phyloP scores from a whole-genome alignment of 2,329 filamentous ascomycete species.

The Claviceps citrina region DNA sequence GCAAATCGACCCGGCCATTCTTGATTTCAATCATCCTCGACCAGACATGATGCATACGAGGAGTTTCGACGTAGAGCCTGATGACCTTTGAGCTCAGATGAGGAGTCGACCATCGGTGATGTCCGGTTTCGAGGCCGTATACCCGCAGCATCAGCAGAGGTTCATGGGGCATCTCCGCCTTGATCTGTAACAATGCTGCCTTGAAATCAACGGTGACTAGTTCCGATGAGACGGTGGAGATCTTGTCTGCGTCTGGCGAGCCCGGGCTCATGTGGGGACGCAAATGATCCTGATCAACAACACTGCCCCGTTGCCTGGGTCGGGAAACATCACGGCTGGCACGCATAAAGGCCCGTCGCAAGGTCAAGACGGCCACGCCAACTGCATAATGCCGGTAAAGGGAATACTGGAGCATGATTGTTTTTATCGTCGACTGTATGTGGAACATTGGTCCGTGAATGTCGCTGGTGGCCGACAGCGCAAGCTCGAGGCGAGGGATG shows the following conservation, averaged over 20 bases:
- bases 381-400: conserved; percentile 85
- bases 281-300: conserved; percentile 12
- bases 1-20: conserved; percentile 61
- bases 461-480: conserved; percentile 73
- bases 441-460: conserved; percentile 78
- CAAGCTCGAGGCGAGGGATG: conserved; percentile 74
- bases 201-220: conserved; percentile 71
- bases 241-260: conserved; percentile 16
- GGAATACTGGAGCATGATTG: conserved; percentile 74
- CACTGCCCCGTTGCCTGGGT: conserved; percentile 17
- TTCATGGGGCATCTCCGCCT: conserved; percentile 74
- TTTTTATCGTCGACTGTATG: conserved; percentile 65
- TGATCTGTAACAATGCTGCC: conserved; percentile 68
- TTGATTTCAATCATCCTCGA: conserved; percentile 75
- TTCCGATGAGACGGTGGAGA: conserved; percentile 34
- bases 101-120: conserved; percentile 75
- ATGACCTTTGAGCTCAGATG: conserved; percentile 64
- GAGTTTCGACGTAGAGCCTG: conserved; percentile 76
- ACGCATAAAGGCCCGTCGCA: conserved; percentile 53
- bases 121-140: conserved; percentile 65
- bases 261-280: conserved; percentile 20
- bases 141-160: conserved; percentile 86
- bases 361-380: conserved; percentile 62
- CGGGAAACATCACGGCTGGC: conserved; percentile 28
- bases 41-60: conserved; percentile 72